Evolutionary conservation across 1,284 basidiomycete species (phyloP), one percentile per base, ranked within the genome.

Genomic region (Sporisorium sorghi): DNA sequence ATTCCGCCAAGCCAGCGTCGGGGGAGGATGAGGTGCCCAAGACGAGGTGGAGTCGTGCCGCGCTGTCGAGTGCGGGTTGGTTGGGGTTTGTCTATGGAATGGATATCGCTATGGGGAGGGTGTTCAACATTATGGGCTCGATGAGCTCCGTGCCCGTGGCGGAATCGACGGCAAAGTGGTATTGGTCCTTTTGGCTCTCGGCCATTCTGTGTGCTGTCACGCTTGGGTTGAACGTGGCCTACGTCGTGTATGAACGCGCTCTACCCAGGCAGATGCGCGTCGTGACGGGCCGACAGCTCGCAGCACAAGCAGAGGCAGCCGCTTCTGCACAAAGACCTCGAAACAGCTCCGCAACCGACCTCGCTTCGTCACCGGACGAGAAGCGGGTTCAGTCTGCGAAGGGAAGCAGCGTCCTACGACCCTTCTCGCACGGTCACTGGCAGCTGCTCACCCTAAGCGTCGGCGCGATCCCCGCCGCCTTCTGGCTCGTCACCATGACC

Each of bases 141-240:
- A 59, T 80, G 2, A 77, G 80, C 7, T 80, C 85, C 0, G 78
- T 86, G 1, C 86, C 86, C 2, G 84, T 86, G 67, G 78, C 70
- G 5, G 61, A 85, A 19, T 63, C 80, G 43, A 84, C 84, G n/a
- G 85, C 84, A 67, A 67, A 64, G 57, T 85, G 80, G 78, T 84
- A 83, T 26, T 86, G 85, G 83, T 76, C 83, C 1, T 77, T 86
- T 49, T 86, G 86, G 80, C 79, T 86, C 10, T 84, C 85, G 0
- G 72, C 80, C 9, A 84, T 85, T 51, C 50, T 83, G 33, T 78
- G 76, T 35, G 80, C 44, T 1, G 50, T 78, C 42, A 83, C 82
- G 24, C 67, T 84, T 11, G 59, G 33, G 1, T 26, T 84, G 52
- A 81, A 83, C 39, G 52, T 83, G 42, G 72, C 43, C 14, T 86